Evolutionary conservation across 129 eudicot species (phyloP).

Genomic region (Silybum marianum): DNA sequence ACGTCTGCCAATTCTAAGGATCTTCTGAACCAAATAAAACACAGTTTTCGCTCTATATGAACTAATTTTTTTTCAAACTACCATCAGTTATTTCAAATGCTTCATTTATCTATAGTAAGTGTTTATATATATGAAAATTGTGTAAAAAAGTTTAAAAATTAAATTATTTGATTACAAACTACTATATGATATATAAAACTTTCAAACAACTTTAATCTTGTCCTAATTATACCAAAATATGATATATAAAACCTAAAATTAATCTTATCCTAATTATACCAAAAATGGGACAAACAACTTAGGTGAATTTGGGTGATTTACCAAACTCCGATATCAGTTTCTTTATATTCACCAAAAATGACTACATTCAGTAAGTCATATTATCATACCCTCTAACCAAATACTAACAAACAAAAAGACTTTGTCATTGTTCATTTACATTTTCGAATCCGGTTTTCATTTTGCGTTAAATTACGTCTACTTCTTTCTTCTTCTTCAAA

Average conservation of each 20-base stretch:
- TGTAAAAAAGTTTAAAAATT: no score
- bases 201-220: no score
- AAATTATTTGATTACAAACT: no score
- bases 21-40: neutral
- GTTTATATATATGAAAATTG: neutral
- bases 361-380: constrained; percentile 7
- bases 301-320: neutral
- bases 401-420: neutral
- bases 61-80: no score
- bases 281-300: neutral
- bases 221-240: no score
- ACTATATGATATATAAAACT: no score
- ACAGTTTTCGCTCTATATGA: neutral
- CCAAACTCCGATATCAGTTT: neutral
- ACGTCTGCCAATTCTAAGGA: neutral
- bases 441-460: constrained; percentile 1
- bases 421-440: constrained; percentile 7
- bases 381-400: constrained; percentile 3
- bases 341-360: constrained; percentile 11
- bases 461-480: constrained; percentile 26
- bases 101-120: no score
- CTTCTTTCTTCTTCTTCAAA: neutral
- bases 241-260: no score
- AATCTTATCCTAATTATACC: neutral
- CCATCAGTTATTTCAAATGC: neutral